Evolutionary conservation across 768 basidiomycete species (phyloP).

Genomic region (Termitomyces sp.): DNA sequence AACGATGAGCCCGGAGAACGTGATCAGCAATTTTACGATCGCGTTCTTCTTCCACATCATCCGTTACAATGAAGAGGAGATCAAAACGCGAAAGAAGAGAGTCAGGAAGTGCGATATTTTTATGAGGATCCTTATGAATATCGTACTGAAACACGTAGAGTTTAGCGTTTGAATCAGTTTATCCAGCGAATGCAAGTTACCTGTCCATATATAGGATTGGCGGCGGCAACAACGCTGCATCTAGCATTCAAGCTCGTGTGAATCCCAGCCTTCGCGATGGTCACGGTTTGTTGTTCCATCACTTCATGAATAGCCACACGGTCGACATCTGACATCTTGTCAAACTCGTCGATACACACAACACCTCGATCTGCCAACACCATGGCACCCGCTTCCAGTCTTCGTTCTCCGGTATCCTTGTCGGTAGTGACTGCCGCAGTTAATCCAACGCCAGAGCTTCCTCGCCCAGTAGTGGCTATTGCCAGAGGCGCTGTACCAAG

Average conservation of each 20-base stretch:
- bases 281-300: slow-evolving; percentile 99
- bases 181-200: slow-evolving; percentile 32
- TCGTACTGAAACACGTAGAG: slow-evolving; percentile 65
- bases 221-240: slow-evolving; percentile 96
- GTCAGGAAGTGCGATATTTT: slow-evolving; percentile 97
- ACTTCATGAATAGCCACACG: slow-evolving; percentile 99
- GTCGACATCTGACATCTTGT: slow-evolving; percentile 99
- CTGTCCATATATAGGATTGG: slow-evolving; percentile 98
- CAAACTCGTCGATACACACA: slow-evolving; percentile 99
- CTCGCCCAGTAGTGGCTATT: slow-evolving; percentile 96
- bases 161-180: background rate
- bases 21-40: slow-evolving; percentile 97
- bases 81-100: slow-evolving; percentile 98
- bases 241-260: slow-evolving; percentile 97
- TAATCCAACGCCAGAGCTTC: slow-evolving; percentile 97
- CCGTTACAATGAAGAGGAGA: slow-evolving; percentile 94
- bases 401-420: slow-evolving; percentile 93
- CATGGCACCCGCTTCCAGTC: slow-evolving; percentile 98
- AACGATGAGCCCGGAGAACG: slow-evolving; percentile 95
- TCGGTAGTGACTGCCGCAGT: slow-evolving; percentile 99
- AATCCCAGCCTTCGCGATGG: slow-evolving; percentile 98
- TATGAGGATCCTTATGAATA: slow-evolving; percentile 98
- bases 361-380: slow-evolving; percentile 98
- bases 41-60: slow-evolving; percentile 92
- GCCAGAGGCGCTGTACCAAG: slow-evolving; percentile 94